Base-by-base conservation (phyloP, 306 rosid genomes). In the Vicia sativa region DNA sequence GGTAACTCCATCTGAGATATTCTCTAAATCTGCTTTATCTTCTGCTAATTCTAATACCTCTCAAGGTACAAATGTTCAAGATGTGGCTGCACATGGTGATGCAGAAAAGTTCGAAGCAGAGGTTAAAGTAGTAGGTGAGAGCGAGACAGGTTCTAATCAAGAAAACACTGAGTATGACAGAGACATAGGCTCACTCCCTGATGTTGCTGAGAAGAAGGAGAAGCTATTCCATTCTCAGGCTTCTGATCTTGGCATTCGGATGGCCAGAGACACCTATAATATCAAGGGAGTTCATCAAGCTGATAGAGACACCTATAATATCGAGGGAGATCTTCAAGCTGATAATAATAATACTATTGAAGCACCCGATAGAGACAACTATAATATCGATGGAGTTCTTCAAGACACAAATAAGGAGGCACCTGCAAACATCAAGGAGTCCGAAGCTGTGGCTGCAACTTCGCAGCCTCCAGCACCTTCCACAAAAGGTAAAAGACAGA, bases 171-270 rank as follows among this genome's bases (percentile, higher is more conserved):
- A 82, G 42, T 13, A 6, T 55, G 78, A 76, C 14, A 80, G 68
- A 48, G 84, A 78, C 41, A 75, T 70, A 73, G 83, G 82, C 59
- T 49, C 67, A 9, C 83, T 50, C 25, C 18, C 59, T 28, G 70
- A 62, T 62, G 66, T 41, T 58, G 28, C 76, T 13, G 81, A 80
- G 78, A 87, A 74, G 82, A 84, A 50, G 73, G 89, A 84, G 79
- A 87, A 85, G 71, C 62, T 79, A 37, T 87, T 87, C 76, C 78
- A 82, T 77, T 87, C 92, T 25, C 92, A 87, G 81, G 84, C 92
- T 58, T 84, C 89, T 1, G 83, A 79, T 69, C 79, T 87, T 68
- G 83, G 84, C 67, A 84, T 87, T 74, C 83, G 74, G 82, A 74
- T 84, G 86, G 84, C 84, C 65, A 81, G 84, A 63, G 89, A 87